Percentiles rank a stretch among this genome's conserved stretches.
Evolutionary conservation across 2,329 filamentous ascomycete genomes (phyloP).

Genomic region (Beauveria asiatica): DNA sequence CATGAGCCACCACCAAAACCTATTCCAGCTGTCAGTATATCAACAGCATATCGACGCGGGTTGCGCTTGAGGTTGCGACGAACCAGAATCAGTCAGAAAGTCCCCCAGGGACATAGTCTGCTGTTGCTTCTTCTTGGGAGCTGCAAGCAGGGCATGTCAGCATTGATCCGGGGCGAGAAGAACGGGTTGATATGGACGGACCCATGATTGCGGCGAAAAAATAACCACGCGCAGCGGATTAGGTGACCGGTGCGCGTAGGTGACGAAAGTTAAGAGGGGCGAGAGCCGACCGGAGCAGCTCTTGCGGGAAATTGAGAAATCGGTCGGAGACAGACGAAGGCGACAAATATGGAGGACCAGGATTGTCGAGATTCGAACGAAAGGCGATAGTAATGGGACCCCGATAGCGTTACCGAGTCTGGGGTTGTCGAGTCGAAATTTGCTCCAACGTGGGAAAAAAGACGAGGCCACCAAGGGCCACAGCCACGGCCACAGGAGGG

Average conservation of each 20-base stretch:
- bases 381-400: constrained; percentile 23
- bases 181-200: constrained; percentile 27
- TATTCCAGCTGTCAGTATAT: constrained; percentile 22
- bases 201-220: constrained; percentile 53
- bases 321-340: constrained; percentile 8
- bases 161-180: constrained; percentile 8
- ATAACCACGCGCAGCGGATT: constrained; percentile 38
- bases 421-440: constrained; percentile 36
- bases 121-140: constrained; percentile 84
- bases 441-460: constrained; percentile 28
- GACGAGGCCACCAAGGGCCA: constrained; percentile 23
- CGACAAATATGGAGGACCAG: constrained; percentile 8
- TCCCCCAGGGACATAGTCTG: constrained; percentile 97
- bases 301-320: constrained; percentile 10
- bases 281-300: constrained; percentile 12
- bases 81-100: constrained; percentile 89
- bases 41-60: constrained; percentile 16
- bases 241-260: constrained; percentile 31
- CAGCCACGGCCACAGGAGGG: constrained; percentile 18
- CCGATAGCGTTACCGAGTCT: constrained; percentile 33
- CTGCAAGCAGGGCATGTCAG: constrained; percentile 36
- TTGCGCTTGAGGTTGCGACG: constrained; percentile 28
- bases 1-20: constrained; percentile 66
- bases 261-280: constrained; percentile 17
- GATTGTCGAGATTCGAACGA: constrained; percentile 16